These are phyloP conservation scores for Incumbomyces lentus DNA, from an alignment of 2,329 filamentous ascomycete genomes.

Conservation along the genomic window DNA sequence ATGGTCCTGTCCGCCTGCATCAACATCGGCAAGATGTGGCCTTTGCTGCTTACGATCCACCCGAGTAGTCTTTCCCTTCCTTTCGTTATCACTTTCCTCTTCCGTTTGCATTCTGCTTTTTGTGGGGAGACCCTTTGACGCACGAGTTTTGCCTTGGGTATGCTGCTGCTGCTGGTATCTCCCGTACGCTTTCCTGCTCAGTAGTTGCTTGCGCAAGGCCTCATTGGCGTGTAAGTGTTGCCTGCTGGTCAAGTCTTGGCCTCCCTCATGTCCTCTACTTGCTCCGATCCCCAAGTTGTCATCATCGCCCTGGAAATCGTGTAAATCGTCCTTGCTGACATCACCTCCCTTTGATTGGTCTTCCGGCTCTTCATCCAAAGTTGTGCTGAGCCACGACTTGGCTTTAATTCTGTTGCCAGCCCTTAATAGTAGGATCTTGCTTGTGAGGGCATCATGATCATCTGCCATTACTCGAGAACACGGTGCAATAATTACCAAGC, in stretches of 20 bases:
- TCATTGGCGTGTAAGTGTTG: conserved; percentile 4
- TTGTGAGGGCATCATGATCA: not conserved
- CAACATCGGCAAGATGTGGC: too few species aligned
- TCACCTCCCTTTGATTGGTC: not conserved
- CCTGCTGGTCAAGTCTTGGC: not conserved
- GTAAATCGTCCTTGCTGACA: not conserved
- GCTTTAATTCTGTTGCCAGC: conserved; percentile 4
- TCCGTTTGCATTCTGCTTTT: not conserved
- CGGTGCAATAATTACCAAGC: too few species aligned
- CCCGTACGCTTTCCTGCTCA: conserved; percentile 4
- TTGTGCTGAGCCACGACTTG: conserved; percentile 2
- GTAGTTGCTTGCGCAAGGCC: conserved; percentile 1
- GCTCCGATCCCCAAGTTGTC: conserved; percentile 1
- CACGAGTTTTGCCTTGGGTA: not conserved
- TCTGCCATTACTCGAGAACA: not conserved
- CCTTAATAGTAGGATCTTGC: conserved; percentile 4
- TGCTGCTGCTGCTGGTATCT: not conserved
- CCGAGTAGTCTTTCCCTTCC: conserved; percentile 5
- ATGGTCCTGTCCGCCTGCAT: too few species aligned
- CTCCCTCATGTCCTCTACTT: not conserved
- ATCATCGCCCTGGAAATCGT: not conserved
- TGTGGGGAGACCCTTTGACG: conserved; percentile 2
- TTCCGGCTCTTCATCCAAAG: not conserved
- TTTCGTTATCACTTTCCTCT: conserved; percentile 11
- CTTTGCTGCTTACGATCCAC: too few species aligned